Percentiles rank a stretch among this genome's conserved stretches.
phyloP scores from a whole-genome alignment of 2,329 filamentous ascomycete species.

The Aureobasidium musti region DNA sequence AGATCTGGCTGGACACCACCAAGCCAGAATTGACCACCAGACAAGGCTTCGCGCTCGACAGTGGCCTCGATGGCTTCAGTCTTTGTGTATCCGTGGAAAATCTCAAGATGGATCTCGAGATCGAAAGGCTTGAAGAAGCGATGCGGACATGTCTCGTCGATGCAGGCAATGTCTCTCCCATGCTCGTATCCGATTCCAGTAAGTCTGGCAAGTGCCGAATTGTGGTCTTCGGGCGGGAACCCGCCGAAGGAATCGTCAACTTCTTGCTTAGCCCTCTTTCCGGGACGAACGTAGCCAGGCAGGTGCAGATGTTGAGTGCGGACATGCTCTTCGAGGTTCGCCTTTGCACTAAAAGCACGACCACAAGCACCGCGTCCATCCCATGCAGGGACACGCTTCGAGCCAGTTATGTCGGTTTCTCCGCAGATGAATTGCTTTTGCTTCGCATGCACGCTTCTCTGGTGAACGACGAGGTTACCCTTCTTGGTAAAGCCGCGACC shows the following conservation, averaged over 20 bases:
- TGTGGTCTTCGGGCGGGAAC: conserved; percentile 26
- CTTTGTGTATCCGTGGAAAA: conserved; percentile 45
- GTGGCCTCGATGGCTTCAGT: conserved; percentile 43
- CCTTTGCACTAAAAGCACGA: conserved; percentile 73
- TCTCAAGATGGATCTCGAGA: conserved; percentile 58
- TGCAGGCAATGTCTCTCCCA: conserved; percentile 55
- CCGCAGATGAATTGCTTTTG: conserved; percentile 76
- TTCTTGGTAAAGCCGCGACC: conserved; percentile 75
- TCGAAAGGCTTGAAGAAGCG: conserved; percentile 61
- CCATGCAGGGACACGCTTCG: conserved; percentile 62
- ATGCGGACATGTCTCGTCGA: conserved; percentile 53
- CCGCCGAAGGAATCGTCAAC: conserved; percentile 44
- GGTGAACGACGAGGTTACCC: conserved; percentile 79
- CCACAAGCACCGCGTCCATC: conserved; percentile 69
- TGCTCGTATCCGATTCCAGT: conserved; percentile 60
- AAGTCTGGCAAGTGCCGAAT: conserved; percentile 43
- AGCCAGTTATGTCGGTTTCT: conserved; percentile 63
- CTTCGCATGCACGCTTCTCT: conserved; percentile 75
- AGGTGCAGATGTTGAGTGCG: conserved; percentile 77
- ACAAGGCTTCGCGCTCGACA: conserved; percentile 44
- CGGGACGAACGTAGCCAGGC: conserved; percentile 41
- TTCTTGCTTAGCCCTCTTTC: conserved; percentile 44
- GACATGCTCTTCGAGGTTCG: conserved; percentile 79
- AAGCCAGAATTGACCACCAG: conserved; percentile 51
- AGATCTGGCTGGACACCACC: conserved; percentile 39